A percentile compares a stretch with the other conserved stretches of the same genome.
Conservation (phyloP, 140 eudicot genomes). For the Cichorium intybus region DNA sequence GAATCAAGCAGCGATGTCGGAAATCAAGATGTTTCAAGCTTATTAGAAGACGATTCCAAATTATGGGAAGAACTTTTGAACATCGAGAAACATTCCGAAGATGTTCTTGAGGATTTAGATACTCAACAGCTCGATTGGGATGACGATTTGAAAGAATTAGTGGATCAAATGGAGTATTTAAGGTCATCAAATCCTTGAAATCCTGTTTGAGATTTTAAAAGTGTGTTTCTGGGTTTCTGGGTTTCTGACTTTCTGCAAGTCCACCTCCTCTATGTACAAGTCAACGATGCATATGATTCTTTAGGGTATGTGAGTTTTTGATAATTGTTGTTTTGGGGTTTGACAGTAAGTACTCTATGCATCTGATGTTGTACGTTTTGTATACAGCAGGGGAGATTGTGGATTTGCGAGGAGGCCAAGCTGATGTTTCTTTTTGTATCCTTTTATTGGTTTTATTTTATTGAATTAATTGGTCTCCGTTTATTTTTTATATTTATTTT, state of each 20-base stretch:
- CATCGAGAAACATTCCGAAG: conserved; percentile 31
- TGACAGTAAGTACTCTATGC: conserved; percentile 4
- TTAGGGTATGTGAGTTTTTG: conserved; percentile 10
- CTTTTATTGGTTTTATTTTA: conserved; percentile 20
- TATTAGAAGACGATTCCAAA: conserved; percentile 25
- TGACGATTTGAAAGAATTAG: conserved; percentile 63
- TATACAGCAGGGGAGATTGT: conserved; percentile 33
- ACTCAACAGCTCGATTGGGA: conserved; percentile 58
- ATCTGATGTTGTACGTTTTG: conserved; percentile 28
- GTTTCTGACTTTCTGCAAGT: conserved; percentile 41
- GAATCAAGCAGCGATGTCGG: conserved; percentile 41
- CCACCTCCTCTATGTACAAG: conserved; percentile 33
- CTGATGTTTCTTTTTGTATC: conserved; percentile 35
- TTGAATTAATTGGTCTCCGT: background rate
- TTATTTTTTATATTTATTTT: background rate
- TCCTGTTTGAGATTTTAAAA: conserved; percentile 15
- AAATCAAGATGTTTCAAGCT: conserved; percentile 16
- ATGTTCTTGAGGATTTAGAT: conserved; percentile 48
- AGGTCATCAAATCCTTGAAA: conserved; percentile 33
- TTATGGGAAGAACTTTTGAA: conserved; percentile 60
- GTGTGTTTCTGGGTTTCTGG: too few species aligned
- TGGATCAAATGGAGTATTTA: conserved; percentile 69
- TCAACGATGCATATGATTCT: conserved; percentile 6
- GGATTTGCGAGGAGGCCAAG: conserved; percentile 48
- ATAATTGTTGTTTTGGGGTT: background rate